Evolutionary conservation across 202 grass and related monocot species (phyloP), one percentile per base, ranked within the genome.

Genomic region (Schoenoplectus triqueter): DNA sequence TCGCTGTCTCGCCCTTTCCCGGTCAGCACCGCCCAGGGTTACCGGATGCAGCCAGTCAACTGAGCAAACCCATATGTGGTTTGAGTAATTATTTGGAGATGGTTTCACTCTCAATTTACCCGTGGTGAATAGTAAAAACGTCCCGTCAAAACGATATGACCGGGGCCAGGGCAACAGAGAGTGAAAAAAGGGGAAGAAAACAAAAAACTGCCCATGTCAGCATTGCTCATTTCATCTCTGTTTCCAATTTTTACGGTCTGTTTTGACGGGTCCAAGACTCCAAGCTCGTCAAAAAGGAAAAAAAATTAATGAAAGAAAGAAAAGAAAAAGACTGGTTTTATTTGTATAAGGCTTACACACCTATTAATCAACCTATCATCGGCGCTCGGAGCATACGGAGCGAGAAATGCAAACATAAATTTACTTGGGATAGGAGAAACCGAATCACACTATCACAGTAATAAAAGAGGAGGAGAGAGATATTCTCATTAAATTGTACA

Each of bases 71-170:
- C 48, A 75, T 6, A 45, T 70, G 64, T 83, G 81, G 21, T 83
- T 70, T 40, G 81, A 50, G 80, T 82, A 82, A 64, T 82, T 64
- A 82, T 82, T 48, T 45, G 49, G 19, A n/a, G 40, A 31, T 64
- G 13, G 40, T 75, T 85, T 75, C 66, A 64, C 82, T 75, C 57
- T 75, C 17, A 64, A 4, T 66, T 62, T 85, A 49, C 55, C 54
- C 56, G 5, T 44, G 84, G 83, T 67, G 54, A 86, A 86, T 79
- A 80, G 84, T 69, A 86, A 86, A 86, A 85, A 57, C 84, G 15
- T 86, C 84, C 46, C 21, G 84, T 86, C 73, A 80, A 68, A 6
- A 56, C 48, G 62, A 78, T 80, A 86, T 86, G 84, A 86, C 72
- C 73, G 66, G 31, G 17, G 66, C 66, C 65, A 52, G 7, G 3